phyloP scores from a whole-genome alignment of 2,329 filamentous ascomycete species.

The Aureobasidium sp. region DNA sequence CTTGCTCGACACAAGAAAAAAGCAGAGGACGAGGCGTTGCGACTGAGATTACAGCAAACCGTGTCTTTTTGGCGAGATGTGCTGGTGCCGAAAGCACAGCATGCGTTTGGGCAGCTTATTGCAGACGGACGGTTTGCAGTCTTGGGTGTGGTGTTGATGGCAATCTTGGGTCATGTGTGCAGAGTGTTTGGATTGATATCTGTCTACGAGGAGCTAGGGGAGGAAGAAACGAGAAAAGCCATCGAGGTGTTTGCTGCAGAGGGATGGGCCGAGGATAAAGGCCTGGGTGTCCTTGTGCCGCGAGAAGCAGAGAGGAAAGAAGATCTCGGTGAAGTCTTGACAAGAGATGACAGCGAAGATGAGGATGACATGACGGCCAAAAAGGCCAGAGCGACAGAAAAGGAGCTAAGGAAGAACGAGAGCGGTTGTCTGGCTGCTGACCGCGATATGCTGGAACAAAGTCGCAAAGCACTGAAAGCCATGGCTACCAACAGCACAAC shows the following conservation, averaged over 20 bases:
- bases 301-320: conserved; percentile 6
- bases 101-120: conserved; percentile 39
- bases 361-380: neutral
- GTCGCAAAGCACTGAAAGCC: conserved; percentile 5
- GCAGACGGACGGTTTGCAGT: conserved; percentile 40
- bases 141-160: conserved; percentile 40
- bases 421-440: conserved; percentile 7
- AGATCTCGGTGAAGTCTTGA: conserved; percentile 29
- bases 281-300: conserved; percentile 22
- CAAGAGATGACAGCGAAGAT: conserved; percentile 21
- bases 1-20: conserved; percentile 25
- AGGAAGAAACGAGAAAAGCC: conserved; percentile 36
- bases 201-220: conserved; percentile 36
- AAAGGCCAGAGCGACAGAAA: conserved; percentile 2
- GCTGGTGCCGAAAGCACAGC: conserved; percentile 27
- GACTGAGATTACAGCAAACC: conserved; percentile 24
- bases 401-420: neutral
- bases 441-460: conserved; percentile 10
- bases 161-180: conserved; percentile 35
- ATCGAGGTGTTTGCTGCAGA: conserved; percentile 39
- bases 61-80: conserved; percentile 35
- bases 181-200: conserved; percentile 35
- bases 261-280: conserved; percentile 28
- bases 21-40: conserved; percentile 18
- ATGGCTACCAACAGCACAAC: neutral